Evolutionary conservation across 371 early-diverging fungal species (phyloP), one percentile per base, ranked within the genome.

Genomic region (Saksenaea oblongispora): DNA sequence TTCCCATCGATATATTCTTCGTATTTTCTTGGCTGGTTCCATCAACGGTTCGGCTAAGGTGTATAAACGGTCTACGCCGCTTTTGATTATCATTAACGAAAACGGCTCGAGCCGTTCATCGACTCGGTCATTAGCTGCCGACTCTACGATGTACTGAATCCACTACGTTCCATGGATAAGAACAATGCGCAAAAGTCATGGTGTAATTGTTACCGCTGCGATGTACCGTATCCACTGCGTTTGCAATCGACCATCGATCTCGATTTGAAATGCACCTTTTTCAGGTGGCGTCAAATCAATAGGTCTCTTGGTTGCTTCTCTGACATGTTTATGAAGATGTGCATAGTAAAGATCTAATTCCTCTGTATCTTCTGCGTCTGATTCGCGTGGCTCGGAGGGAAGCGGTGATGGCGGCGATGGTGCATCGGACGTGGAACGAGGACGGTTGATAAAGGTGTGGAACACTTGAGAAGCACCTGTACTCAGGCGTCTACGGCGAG

Each of bases 1-100:
- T 56, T 79, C 76, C 79, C 79, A 79, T 22, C 74, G 63, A 59
- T 75, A 75, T 5, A 79, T 59, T 35, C 63, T 56, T 1, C 73
- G 56, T 36, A 74, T 39, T 18, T 54, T 44, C 28, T 42, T 58
- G 5, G 73, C 74, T 9, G 69, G 66, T 11, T 34, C 61, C 26
- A 72, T 63, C 1, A 79, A 42, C 13, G 79, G 79, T 7, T 58
- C 63, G 7, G 63, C 39, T 42, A 79, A 56, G 8, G 67, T 64
- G 61, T 74, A 74, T 0, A 79, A 34, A n/a, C 79, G 69, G 36
- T 79, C 76, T 13, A 71, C 34, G 34, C 76, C 69, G 41, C 72
- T 72, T 31, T 72, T 69, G 1, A 79, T 35, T n/a, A 63, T 69
- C 15, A 65, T 67, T 22, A 79, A 56, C 4, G 79, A 74, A 61